Evolutionary conservation across 2,329 filamentous ascomycete species (phyloP), one percentile per base, ranked within the genome.

Genomic region (Xylariales sp.): DNA sequence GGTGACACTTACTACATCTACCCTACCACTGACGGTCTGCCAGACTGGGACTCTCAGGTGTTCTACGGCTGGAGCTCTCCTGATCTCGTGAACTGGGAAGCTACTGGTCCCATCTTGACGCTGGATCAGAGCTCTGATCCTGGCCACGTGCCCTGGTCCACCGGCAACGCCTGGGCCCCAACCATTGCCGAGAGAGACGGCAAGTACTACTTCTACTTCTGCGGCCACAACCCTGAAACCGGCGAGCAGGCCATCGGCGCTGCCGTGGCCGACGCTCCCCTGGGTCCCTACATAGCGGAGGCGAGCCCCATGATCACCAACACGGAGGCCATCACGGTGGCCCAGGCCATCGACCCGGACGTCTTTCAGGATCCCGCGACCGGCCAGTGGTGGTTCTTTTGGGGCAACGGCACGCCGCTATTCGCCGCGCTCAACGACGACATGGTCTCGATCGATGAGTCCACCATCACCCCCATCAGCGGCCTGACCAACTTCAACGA

Each of bases 101-200:
- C 64, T 12, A n/a, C n/a, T n/a, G n/a, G n/a, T n/a, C 66, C 69
- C 0, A 62, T 73, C 45, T 59, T 72, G 15, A 62, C 58, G 0
- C 61, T 73, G 2, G 61, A 71, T 29, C 67, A 67, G n/a, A 55
- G 59, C 0, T 54, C 51, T 17, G 35, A n/a, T 8, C 8, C n/a
- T 8, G 67, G 68, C 10, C 70, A 81, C 40, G 69, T 84, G 1
- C 77, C 78, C 2, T 84, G 81, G 81, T 78, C 77, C 0, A 71
- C 66, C 1, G 81, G 81, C 42, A 81, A 83, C 48, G 72, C 81
- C 4, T 84, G 81, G 80, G 80, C 80, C 0, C 81, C 81, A 0
- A 78, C 80, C 36, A 80, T 81, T 3, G 75, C 76, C 2, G 59
- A 64, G 33, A 76, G 74, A 34, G 63, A 75, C 41, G 76, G 75